Evolutionary conservation across 179 eudicot species (phyloP).

Genomic region (Amaranthus tricolor): DNA sequence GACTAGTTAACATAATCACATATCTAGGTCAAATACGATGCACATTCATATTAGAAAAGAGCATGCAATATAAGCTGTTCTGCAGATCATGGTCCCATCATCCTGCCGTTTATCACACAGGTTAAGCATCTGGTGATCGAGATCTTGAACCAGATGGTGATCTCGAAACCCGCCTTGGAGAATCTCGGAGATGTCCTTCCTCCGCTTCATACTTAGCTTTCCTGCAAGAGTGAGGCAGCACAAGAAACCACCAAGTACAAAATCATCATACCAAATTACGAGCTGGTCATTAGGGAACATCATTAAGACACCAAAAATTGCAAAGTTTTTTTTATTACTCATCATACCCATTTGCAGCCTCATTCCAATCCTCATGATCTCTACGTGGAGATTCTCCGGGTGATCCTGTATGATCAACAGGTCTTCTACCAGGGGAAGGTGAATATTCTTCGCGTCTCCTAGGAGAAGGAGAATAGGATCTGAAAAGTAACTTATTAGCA

Average conservation of each 20-base stretch:
- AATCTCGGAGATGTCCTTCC: constrained; percentile 33
- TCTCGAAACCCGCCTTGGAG: constrained; percentile 48
- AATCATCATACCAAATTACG: not conserved
- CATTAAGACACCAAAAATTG: not conserved
- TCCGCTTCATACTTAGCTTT: constrained; percentile 41
- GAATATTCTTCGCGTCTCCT: constrained; percentile 49
- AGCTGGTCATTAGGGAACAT: not conserved
- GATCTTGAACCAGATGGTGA: constrained; percentile 66
- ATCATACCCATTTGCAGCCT: constrained; percentile 31
- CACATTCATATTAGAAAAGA: constrained; percentile 5
- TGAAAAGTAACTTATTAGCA: constrained; percentile 20
- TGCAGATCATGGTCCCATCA: not conserved
- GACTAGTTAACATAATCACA: too few species aligned
- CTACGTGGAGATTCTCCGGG: constrained; percentile 44
- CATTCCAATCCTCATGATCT: constrained; percentile 26
- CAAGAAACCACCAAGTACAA: not conserved
- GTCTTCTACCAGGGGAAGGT: constrained; percentile 49
- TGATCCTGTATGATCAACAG: constrained; percentile 44
- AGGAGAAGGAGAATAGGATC: constrained; percentile 60
- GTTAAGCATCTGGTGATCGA: constrained; percentile 54
- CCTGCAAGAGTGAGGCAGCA: constrained; percentile 22
- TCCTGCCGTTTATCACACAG: constrained; percentile 25
- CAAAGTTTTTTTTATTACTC: constrained; percentile 17
- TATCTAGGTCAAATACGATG: too few species aligned
- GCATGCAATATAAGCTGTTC: not conserved